Evolutionary conservation across 1,139 yeast species (phyloP), one percentile per base, ranked within the genome.

Genomic region (Suhomyces panamericanus): DNA sequence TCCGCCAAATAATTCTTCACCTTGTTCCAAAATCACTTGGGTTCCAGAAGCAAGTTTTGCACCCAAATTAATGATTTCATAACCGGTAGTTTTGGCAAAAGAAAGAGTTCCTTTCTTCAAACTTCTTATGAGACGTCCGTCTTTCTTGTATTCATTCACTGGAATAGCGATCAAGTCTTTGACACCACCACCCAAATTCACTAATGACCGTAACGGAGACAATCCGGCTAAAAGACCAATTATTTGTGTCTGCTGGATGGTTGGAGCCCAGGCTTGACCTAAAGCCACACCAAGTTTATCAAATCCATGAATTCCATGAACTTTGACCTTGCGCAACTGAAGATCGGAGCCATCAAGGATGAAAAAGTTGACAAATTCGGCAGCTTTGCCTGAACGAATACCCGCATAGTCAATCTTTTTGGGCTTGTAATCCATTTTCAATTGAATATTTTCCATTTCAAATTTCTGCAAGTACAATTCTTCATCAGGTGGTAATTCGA

Each of bases 31-130:
- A 9, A 88, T 64, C 0, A 83, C 82, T 59, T 90, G 97, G 0
- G 97, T 88, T 0, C 97, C 97, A 4, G 91, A 85, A 1, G 96
- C 95, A 31, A 91, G 61, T 56, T 86, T 88, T 0, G 87, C 95
- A 0, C 97, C 96, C 42, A 93, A 69, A 55, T 85, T 84, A 35
- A 91, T 71, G 32, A 91, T 64, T 61, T 91, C 97, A 47, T 84
- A 85, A 2, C 96, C 81, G 0, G 98, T 86, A 10, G 85, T 83
- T 54, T 79, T 82, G 1, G 93, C 83, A 65, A 93, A 89, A n/a
- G 83, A 75, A 39, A 72, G 66, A 0, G 95, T 85, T 1, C 96
- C 96, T 50, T 85, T 83, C 54, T 86, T 89, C 4, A 91, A 53
- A 51, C 95, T 81, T 54, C 89, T 72, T 36, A 85, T 70, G 1